Conservation (phyloP, 2,329 filamentous ascomycete genomes). For the Xylariaceae sp. region DNA sequence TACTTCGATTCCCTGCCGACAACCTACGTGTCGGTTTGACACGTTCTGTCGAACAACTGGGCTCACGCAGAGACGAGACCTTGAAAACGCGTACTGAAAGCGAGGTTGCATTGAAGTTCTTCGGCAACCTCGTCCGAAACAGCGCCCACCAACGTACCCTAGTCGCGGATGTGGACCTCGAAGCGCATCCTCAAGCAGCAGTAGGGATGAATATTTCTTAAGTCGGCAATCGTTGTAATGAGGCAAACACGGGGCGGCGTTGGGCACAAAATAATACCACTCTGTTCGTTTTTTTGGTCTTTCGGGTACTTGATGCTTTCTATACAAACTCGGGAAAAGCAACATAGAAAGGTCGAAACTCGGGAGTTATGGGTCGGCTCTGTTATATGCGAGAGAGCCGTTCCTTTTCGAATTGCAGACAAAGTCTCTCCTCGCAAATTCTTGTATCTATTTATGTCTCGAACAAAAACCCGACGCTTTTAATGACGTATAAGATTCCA, state of each 20-base stretch:
- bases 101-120: constrained; percentile 88
- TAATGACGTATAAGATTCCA: no score
- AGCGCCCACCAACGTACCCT: constrained; percentile 59
- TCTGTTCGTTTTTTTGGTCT: constrained; percentile 11
- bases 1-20: constrained; percentile 85
- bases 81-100: constrained; percentile 82
- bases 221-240: constrained; percentile 16
- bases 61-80: constrained; percentile 79
- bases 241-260: constrained; percentile 26
- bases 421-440: constrained; percentile 14
- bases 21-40: constrained; percentile 85
- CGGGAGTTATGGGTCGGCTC: not conserved
- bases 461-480: no score
- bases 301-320: not conserved
- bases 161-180: constrained; percentile 62
- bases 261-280: constrained; percentile 28
- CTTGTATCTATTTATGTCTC: not conserved
- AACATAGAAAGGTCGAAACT: constrained; percentile 2
- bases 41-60: constrained; percentile 84
- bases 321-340: not conserved
- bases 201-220: constrained; percentile 11
- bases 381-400: not conserved
- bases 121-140: constrained; percentile 79
- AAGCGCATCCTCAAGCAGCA: constrained; percentile 53
- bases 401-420: not conserved